Conservation (phyloP, 805 yeast genomes). For the Ogataea saltuana region DNA sequence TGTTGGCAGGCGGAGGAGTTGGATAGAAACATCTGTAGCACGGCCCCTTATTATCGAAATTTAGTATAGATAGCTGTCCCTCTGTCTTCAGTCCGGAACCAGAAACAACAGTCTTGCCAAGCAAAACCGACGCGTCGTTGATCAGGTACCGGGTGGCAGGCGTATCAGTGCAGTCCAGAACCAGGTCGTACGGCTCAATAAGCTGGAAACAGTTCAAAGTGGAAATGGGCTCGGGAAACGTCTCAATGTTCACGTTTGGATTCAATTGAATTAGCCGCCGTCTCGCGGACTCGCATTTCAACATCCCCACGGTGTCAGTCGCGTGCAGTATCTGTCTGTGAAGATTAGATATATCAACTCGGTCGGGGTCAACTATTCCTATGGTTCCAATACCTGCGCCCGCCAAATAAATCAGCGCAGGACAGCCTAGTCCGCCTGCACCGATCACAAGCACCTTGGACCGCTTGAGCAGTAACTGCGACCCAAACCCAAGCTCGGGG, state of each 20-base stretch:
- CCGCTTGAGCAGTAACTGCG: conserved; percentile 60
- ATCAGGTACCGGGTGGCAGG: conserved; percentile 85
- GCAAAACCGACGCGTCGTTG: conserved; percentile 76
- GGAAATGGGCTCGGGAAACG: conserved; percentile 53
- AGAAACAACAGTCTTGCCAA: conserved; percentile 73
- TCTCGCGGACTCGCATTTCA: conserved; percentile 81
- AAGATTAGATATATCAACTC: conserved; percentile 79
- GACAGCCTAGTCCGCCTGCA: conserved; percentile 96
- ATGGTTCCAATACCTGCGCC: conserved; percentile 87
- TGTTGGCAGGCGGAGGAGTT: conserved; percentile 79
- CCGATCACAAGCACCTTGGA: conserved; percentile 78
- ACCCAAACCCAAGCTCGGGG: conserved; percentile 62
- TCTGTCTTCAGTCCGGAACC: conserved; percentile 92
- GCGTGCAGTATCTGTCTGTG: conserved; percentile 89
- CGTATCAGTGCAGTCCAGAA: conserved; percentile 93
- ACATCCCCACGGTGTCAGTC: conserved; percentile 61
- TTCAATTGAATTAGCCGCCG: conserved; percentile 54
- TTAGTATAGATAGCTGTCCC: conserved; percentile 82
- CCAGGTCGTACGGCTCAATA: conserved; percentile 64
- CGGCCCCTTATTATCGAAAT: conserved; percentile 70
- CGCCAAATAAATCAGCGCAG: conserved; percentile 78
- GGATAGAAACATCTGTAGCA: conserved; percentile 96
- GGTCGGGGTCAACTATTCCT: conserved; percentile 87
- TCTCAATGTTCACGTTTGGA: conserved; percentile 59
- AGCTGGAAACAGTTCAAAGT: conserved; percentile 63